These are phyloP conservation scores for Schizophyllum commune DNA, from an alignment of 1,284 basidiomycete species.

Conservation along the genomic window DNA sequence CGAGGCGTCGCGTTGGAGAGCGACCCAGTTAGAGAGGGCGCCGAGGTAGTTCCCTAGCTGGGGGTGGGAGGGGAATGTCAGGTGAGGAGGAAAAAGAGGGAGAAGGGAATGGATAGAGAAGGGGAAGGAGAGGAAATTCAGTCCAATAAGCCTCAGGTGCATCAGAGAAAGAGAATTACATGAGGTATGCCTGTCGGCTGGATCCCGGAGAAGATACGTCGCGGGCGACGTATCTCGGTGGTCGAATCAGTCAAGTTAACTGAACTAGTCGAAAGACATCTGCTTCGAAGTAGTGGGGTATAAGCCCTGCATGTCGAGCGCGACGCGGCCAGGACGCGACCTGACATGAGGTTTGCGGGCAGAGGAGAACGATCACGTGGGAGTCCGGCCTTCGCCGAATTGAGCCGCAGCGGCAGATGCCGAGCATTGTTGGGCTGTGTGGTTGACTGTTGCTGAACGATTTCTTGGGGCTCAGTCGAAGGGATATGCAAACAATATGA, in stretches of 20 bases:
- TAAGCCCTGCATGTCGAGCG: not conserved
- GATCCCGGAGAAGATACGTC: slow-evolving; percentile 73
- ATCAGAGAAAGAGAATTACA: slow-evolving; percentile 30
- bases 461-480: too few relatives aligned
- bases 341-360: not conserved
- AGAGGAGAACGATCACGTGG: not conserved
- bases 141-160: slow-evolving; percentile 1
- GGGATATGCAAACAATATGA: too few relatives aligned
- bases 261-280: not conserved
- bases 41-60: slow-evolving; percentile 94
- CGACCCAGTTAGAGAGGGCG: slow-evolving; percentile 84
- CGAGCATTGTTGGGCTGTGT: not conserved
- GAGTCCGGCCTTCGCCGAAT: too few relatives aligned
- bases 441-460: not conserved
- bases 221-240: slow-evolving; percentile 9
- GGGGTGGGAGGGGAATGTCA: not conserved
- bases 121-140: too few relatives aligned
- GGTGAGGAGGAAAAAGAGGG: too few relatives aligned
- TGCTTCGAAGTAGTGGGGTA: not conserved
- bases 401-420: not conserved
- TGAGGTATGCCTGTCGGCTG: slow-evolving; percentile 84
- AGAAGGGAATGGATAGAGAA: slow-evolving; percentile 1
- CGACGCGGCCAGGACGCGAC: slow-evolving; percentile 1
- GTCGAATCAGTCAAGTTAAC: too few relatives aligned
- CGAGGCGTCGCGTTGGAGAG: slow-evolving; percentile 57